Percentiles rank a stretch among this genome's conserved stretches.
These are phyloP conservation scores for Melaleuca alternifolia DNA, from an alignment of 345 rosid species.

Conservation along the genomic window DNA sequence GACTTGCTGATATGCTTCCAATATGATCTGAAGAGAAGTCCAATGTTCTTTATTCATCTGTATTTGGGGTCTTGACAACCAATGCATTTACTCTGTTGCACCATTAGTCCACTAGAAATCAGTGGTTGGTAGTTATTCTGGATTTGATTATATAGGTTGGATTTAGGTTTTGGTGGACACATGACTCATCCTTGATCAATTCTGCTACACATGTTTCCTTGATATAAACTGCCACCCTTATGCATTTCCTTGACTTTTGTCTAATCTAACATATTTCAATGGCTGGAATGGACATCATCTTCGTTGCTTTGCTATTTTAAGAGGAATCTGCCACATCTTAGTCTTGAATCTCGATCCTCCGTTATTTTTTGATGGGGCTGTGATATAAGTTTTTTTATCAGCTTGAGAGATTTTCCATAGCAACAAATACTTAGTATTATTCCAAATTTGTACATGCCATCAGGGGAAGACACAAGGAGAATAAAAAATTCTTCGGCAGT, in stretches of 20 bases:
- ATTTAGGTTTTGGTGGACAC: background rate
- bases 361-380: background rate
- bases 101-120: background rate
- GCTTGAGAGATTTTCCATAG: background rate
- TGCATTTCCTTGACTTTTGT: background rate
- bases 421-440: background rate
- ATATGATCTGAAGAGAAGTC: background rate
- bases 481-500: background rate
- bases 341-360: background rate
- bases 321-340: background rate
- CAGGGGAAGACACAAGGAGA: slow-evolving; percentile 16
- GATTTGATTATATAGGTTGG: background rate
- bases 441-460: background rate
- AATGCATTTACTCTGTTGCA: background rate
- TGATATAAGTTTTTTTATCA: background rate
- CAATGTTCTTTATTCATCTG: background rate
- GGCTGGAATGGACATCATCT: background rate
- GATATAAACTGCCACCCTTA: background rate
- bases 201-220: background rate
- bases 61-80: background rate
- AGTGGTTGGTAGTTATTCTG: background rate
- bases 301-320: background rate
- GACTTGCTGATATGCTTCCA: background rate
- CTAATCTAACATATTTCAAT: background rate
- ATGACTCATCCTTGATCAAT: background rate